Evolutionary conservation across 1,139 yeast species (phyloP), one percentile per base, ranked within the genome.

Genomic region (Saccharomyces hybrid): DNA sequence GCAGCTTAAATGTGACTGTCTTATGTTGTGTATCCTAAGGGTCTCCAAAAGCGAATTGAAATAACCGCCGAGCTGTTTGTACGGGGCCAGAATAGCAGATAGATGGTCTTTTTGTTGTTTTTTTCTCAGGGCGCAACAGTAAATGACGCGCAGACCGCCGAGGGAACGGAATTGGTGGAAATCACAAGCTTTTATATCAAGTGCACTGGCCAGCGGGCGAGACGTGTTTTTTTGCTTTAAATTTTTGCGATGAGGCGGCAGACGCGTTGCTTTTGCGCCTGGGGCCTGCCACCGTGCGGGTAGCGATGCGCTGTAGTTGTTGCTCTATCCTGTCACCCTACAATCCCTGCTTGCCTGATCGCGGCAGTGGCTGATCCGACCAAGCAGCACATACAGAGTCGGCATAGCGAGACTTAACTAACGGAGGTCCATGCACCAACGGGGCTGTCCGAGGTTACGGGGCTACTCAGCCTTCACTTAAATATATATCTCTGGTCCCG

Each of bases 21-120:
- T 32, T 32, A 5, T 32, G 14, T 32, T 32, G 1, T 32, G 38
- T 32, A 32, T 32, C 8, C 20, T 32, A 13, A 13, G 1, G 38
- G 80, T 80, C 27, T 76, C 80, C 5, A 41, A 26, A 26, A 25
- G 25, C 25, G 84, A 80, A 80, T 63, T n/a, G 25, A 50, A 26
- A 44, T 55, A 52, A 48, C 55, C 55, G 55, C 55, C 53, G 48
- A 55, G 50, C 48, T 54, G 46, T 34, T 27, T 44, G 32, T 25
- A 25, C 44, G 25, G 47, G 25, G 47, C 28, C 28, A 23, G 28
- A 25, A 44, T 44, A 26, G 28, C 27, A 23, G 47, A 13, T 20
- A 11, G 1, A 23, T 44, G 28, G 47, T 20, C 23, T 20, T 20
- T 16, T 20, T 20, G 23, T 20, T 20, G 23, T 20, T 20, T 32